Evolutionary conservation across 2,329 filamentous ascomycete genomes (phyloP), one percentile per base, ranked within the genome.

Genomic region (Monilinia laxa): DNA sequence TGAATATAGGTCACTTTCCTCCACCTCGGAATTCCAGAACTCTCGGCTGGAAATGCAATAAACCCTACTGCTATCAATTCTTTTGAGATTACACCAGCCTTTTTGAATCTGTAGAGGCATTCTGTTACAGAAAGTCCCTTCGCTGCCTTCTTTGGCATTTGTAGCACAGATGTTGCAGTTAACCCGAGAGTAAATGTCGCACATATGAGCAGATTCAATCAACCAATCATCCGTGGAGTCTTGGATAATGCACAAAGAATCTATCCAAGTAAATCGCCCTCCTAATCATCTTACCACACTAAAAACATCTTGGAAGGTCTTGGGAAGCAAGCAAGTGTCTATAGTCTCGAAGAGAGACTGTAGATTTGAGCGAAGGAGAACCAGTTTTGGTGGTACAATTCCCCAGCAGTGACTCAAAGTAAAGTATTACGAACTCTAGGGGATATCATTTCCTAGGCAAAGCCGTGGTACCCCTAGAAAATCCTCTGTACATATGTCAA

Each of bases 11-110:
- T 4, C 2, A 2, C 38, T 3, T 5, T 18, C 1, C 2, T 20
- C 2, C n/a, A 57, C 55, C 14, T 57, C 55, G 0, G 20, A 18
- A 25, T 3, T 2, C 38, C 55, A 57, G 9, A 23, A 16, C 5
- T 1, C 0, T 7, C 0, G 0, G 7, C 40, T 16, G 25, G 18
- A 1, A 0, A 42, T 0, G 38, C 55, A 57, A 18, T 23, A 11
- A 16, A 52, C 4, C 16, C 3, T 10, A 16, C 51, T 28, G 12
- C 4, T 52, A 14, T 40, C 1, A 5, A 16, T 1, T 12, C n/a
- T 1, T 12, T 3, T 4, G 3, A 16, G n/a, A 20, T 40, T 9
- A 6, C 38, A 57, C 55, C 55, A 57, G 10, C 9, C n/a, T 28
- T 57, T n/a, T 11, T 57, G 14, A 7, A 42, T 7, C 14, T 57